phyloP scores from a whole-genome alignment of 2,329 filamentous ascomycete genomes.

The Fusarium caatingaense region DNA sequence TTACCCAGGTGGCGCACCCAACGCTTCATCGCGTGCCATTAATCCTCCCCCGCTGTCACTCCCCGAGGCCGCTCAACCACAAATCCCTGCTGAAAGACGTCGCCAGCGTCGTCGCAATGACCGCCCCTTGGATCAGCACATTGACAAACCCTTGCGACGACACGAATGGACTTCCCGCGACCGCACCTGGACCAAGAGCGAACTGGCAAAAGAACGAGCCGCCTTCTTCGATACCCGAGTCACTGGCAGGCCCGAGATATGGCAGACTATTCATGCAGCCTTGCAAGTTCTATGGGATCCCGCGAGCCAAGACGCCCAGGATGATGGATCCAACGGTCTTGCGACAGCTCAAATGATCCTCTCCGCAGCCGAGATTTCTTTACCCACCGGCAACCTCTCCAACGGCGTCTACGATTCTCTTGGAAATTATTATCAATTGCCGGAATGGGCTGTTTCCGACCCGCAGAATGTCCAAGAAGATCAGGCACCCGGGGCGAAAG shows the following conservation, averaged over 20 bases:
- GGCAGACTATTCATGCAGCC: slow-evolving; percentile 78
- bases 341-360: slow-evolving; percentile 83
- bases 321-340: slow-evolving; percentile 57
- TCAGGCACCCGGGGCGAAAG: slow-evolving; percentile 41
- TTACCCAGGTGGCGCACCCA: slow-evolving; percentile 62
- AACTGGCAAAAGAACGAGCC: slow-evolving; percentile 76
- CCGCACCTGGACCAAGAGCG: slow-evolving; percentile 74
- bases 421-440: slow-evolving; percentile 76
- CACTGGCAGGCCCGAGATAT: slow-evolving; percentile 80
- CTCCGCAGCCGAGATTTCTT: slow-evolving; percentile 79
- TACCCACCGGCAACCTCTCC: slow-evolving; percentile 78
- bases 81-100: slow-evolving; percentile 44
- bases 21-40: slow-evolving; percentile 65
- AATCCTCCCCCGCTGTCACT: slow-evolving; percentile 56
- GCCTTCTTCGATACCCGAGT: slow-evolving; percentile 95
- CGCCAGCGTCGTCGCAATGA: slow-evolving; percentile 50
- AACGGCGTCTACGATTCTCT: slow-evolving; percentile 78
- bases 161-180: slow-evolving; percentile 74
- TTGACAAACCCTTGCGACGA: slow-evolving; percentile 74
- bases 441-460: slow-evolving; percentile 75
- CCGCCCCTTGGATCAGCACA: slow-evolving; percentile 69
- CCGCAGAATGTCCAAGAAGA: slow-evolving; percentile 66
- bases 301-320: slow-evolving; percentile 53
- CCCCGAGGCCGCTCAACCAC: slow-evolving; percentile 44
- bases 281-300: slow-evolving; percentile 75